Percentiles rank a stretch among this genome's conserved stretches.
Conservation (phyloP, 1,139 yeast species). For the Candida sanyaensis region DNA sequence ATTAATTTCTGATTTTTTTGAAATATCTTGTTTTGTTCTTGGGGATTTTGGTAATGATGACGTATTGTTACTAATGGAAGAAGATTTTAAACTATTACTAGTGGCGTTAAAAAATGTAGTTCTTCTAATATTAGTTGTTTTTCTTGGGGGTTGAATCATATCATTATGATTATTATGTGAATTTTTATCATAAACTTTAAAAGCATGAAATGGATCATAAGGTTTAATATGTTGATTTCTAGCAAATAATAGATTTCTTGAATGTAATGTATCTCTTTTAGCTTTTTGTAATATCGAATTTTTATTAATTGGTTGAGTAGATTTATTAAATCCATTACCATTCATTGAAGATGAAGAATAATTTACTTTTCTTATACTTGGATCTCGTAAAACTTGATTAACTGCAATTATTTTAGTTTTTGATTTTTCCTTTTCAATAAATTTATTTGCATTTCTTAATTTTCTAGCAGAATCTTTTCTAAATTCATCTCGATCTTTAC, state of each 20-base stretch:
- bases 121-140: conserved; percentile 4
- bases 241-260: conserved; percentile 35
- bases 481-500: conserved; percentile 45
- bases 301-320: conserved; percentile 14
- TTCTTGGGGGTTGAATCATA: conserved; percentile 8
- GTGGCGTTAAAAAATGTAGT: conserved; percentile 13
- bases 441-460: conserved; percentile 45
- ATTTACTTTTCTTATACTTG: conserved; percentile 29
- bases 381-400: conserved; percentile 39
- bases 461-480: conserved; percentile 53
- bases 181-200: conserved; percentile 13
- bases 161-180: conserved; percentile 2
- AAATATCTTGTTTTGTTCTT: neutral
- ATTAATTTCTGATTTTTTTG: neutral
- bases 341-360: neutral
- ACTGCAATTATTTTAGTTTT: conserved; percentile 48
- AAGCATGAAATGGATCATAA: conserved; percentile 30
- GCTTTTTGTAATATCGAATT: conserved; percentile 40
- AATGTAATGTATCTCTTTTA: conserved; percentile 29
- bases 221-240: conserved; percentile 16
- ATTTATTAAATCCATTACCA: conserved; percentile 1
- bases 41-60: neutral
- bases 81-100: neutral
- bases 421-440: conserved; percentile 42
- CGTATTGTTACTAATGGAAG: neutral